A percentile compares a stretch with the other conserved stretches of the same genome.
Evolutionary conservation across 1,284 basidiomycete species (phyloP).

Genomic region (Ceratobasidium sp.): DNA sequence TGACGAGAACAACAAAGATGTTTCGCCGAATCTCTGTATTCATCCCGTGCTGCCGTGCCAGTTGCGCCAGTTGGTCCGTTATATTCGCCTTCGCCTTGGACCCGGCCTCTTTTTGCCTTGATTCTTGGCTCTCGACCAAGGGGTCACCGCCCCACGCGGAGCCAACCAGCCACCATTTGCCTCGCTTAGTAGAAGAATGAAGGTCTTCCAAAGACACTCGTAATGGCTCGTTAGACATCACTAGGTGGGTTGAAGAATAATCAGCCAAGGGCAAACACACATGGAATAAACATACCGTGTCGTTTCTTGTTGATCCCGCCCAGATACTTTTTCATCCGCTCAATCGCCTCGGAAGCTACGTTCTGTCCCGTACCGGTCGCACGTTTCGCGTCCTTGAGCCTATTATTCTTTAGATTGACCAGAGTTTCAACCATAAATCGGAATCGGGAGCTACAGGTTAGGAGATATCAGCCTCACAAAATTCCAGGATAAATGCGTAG

Average conservation of each 20-base stretch:
- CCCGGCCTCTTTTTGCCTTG: constrained; percentile 51
- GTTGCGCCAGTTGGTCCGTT: constrained; percentile 73
- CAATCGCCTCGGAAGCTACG: constrained; percentile 78
- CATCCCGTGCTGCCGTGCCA: constrained; percentile 96
- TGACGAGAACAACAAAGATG: constrained; percentile 95
- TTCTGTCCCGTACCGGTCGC: constrained; percentile 63
- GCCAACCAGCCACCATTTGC: constrained; percentile 99
- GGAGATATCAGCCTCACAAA: not conserved
- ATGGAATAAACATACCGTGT: constrained; percentile 67
- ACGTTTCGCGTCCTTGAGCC: constrained; percentile 55
- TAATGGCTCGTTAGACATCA: constrained; percentile 84
- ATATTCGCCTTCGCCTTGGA: constrained; percentile 55
- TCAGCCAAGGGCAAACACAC: not conserved
- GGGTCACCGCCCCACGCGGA: constrained; percentile 96
- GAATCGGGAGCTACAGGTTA: constrained; percentile 74
- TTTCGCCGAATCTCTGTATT: constrained; percentile 94
- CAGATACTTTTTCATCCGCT: constrained; percentile 88
- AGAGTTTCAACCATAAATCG: constrained; percentile 95
- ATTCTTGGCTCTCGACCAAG: constrained; percentile 73
- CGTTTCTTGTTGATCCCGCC: constrained; percentile 79
- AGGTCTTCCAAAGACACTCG: constrained; percentile 89
- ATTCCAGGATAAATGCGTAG: constrained; percentile 43
- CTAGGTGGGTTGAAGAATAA: constrained; percentile 59
- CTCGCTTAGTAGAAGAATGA: constrained; percentile 84
- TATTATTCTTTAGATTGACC: constrained; percentile 91